These are phyloP conservation scores for Russula brevipes DNA, from an alignment of 768 basidiomycete species.

Conservation along the genomic window DNA sequence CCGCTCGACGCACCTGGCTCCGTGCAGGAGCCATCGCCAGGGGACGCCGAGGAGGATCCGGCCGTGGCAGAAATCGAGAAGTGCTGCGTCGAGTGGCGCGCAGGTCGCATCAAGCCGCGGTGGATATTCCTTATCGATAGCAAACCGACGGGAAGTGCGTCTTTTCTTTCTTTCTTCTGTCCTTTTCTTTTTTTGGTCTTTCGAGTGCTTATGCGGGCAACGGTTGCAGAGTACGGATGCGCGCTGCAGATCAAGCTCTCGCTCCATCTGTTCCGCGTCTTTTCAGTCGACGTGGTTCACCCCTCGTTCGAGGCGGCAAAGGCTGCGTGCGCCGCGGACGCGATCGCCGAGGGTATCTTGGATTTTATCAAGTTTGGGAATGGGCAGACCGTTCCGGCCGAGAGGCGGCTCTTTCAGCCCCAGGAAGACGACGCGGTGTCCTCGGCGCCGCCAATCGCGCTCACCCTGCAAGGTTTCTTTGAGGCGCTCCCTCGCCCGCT, in stretches of 20 bases:
- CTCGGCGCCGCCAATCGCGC: constrained; percentile 16
- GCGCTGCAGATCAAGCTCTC: constrained; percentile 53
- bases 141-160: constrained; percentile 41
- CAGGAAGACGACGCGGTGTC: constrained; percentile 18
- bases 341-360: constrained; percentile 48
- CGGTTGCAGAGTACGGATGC: constrained; percentile 39
- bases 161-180: neutral
- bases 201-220: neutral
- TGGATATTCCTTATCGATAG: constrained; percentile 50
- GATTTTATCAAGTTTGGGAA: constrained; percentile 56
- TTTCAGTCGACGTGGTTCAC: constrained; percentile 45
- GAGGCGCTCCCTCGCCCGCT: constrained; percentile 63
- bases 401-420: constrained; percentile 10
- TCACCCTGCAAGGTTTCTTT: constrained; percentile 52
- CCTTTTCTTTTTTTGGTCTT: neutral
- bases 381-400: constrained; percentile 42
- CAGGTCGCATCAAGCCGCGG: constrained; percentile 44
- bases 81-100: constrained; percentile 52
- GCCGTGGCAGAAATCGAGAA: constrained; percentile 44
- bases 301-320: constrained; percentile 43
- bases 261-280: constrained; percentile 45
- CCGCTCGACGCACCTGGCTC: constrained; percentile 28
- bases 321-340: constrained; percentile 48
- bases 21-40: constrained; percentile 9
- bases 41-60: constrained; percentile 19